Percentiles rank a stretch among this genome's conserved stretches.
phyloP scores from a whole-genome alignment of 169 alveolate genomes.

The Perkinsus olseni region DNA sequence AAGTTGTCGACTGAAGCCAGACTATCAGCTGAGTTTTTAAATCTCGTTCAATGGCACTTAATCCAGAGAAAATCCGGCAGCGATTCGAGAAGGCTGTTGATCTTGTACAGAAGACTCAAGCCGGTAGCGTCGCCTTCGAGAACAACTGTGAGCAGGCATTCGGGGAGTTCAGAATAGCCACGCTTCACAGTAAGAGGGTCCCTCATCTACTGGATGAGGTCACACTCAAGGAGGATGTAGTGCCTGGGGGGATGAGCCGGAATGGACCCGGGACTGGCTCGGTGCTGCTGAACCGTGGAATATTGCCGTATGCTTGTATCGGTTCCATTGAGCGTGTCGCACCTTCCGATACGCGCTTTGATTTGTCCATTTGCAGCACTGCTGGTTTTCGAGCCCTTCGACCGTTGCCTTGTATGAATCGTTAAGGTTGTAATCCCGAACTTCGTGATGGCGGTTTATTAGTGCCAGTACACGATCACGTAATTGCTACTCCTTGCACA shows the following conservation, averaged over 20 bases:
- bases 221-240: background rate
- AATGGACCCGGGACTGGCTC: no score
- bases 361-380: no score
- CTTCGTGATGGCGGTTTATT: no score
- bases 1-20: no score
- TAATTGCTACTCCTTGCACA: background rate
- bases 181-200: background rate
- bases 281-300: no score
- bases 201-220: background rate
- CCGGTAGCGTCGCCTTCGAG: background rate
- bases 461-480: background rate
- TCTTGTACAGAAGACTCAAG: background rate
- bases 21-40: background rate
- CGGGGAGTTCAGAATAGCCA: background rate
- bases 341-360: no score
- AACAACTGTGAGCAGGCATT: background rate
- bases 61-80: background rate
- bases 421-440: no score
- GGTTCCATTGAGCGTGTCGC: no score
- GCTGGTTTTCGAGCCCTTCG: no score
- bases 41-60: background rate
- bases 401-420: no score
- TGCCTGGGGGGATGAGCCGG: background rate
- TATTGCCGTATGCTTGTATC: no score
- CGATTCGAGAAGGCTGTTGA: background rate